A percentile compares a stretch with the other conserved stretches of the same genome.
Evolutionary conservation across 176 grass and related monocot species (phyloP).

Genomic region (Oryza australiensis): DNA sequence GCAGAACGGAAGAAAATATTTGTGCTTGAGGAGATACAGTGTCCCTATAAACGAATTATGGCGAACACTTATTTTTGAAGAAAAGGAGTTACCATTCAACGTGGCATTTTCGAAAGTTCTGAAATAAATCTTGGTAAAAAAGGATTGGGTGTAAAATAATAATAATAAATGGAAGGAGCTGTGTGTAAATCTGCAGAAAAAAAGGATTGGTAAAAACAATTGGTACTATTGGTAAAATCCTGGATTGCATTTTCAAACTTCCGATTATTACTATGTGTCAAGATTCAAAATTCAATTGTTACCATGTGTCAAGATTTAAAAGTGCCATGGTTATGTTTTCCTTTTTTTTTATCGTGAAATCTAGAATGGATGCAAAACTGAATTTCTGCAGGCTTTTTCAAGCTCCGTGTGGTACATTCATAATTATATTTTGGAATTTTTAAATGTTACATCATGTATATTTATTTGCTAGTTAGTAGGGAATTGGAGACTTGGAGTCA

Average conservation of each 20-base stretch:
- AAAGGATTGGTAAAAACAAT: no score
- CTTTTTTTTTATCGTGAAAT: neutral
- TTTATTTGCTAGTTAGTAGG: neutral
- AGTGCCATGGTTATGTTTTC: no score
- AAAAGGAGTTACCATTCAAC: neutral
- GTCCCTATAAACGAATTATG: no score
- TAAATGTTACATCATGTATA: neutral
- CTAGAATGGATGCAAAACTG: neutral
- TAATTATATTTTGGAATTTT: neutral
- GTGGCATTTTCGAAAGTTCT: neutral
- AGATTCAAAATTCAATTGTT: neutral
- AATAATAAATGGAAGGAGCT: no score
- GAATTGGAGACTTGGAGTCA: neutral
- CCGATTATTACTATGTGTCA: neutral
- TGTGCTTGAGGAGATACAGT: neutral
- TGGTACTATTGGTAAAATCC: no score
- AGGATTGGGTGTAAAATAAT: no score
- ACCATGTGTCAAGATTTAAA: neutral
- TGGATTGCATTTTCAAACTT: no score
- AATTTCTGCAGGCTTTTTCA: neutral
- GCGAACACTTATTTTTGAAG: neutral
- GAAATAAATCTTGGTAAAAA: neutral
- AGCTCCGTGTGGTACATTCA: neutral
- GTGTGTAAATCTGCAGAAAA: neutral
- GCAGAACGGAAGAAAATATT: neutral